phyloP scores from a whole-genome alignment of 768 basidiomycete species.

The Pleurotus pulmonarius region DNA sequence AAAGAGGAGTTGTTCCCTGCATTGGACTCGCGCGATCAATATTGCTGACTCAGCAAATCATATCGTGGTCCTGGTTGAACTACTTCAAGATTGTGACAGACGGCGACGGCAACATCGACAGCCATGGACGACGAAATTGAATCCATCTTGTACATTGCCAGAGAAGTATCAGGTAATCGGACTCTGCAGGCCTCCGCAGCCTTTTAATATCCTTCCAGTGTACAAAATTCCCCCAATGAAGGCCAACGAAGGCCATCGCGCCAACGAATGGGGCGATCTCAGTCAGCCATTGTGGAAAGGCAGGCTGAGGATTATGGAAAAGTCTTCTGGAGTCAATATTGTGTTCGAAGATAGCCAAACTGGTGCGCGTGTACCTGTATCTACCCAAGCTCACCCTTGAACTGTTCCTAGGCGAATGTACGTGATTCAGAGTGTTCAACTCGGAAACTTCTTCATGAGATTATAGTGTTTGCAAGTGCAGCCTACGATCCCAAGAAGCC shows the following conservation, averaged over 20 bases:
- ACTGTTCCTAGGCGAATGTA: constrained; percentile 59
- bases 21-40: not conserved
- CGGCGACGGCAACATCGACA: not conserved
- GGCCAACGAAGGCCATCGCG: constrained; percentile 85
- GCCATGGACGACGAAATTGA: constrained; percentile 80
- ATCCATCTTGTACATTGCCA: constrained; percentile 84
- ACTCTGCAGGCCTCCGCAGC: constrained; percentile 8
- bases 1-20: not conserved
- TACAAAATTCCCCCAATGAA: constrained; percentile 89
- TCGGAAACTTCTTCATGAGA: too few relatives aligned
- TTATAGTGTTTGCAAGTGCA: constrained; percentile 79
- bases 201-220: constrained; percentile 41
- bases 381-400: not conserved
- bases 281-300: constrained; percentile 88
- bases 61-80: not conserved
- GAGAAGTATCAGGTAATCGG: constrained; percentile 78
- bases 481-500: constrained; percentile 77
- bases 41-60: not conserved
- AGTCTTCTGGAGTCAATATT: constrained; percentile 60
- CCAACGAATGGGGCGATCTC: constrained; percentile 90
- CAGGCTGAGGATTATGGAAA: constrained; percentile 80
- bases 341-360: constrained; percentile 79
- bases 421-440: constrained; percentile 19
- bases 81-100: not conserved
- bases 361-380: constrained; percentile 44